A percentile compares a stretch with the other conserved stretches of the same genome.
These are phyloP conservation scores for Vararia minispora DNA, from an alignment of 768 basidiomycete genomes.

Conservation along the genomic window DNA sequence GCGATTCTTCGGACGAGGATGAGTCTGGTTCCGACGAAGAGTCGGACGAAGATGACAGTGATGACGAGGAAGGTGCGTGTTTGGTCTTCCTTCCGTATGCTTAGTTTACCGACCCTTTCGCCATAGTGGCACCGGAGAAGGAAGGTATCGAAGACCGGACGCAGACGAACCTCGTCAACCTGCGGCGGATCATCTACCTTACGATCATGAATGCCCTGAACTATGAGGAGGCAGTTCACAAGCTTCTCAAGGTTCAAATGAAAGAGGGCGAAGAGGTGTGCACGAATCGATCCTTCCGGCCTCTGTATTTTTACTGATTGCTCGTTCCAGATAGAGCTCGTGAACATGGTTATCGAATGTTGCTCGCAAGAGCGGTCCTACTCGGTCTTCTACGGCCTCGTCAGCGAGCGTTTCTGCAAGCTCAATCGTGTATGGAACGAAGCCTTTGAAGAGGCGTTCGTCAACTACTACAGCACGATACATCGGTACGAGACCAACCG, in stretches of 20 bases:
- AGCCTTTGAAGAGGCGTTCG: slow-evolving; percentile 77
- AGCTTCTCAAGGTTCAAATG: slow-evolving; percentile 86
- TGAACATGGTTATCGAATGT: slow-evolving; percentile 99
- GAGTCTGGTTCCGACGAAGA: slow-evolving; percentile 51
- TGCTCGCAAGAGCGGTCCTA: slow-evolving; percentile 99
- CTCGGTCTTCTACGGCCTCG: slow-evolving; percentile 91
- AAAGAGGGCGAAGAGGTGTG: slow-evolving; percentile 88
- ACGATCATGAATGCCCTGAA: slow-evolving; percentile 99
- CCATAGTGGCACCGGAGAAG: slow-evolving; percentile 58
- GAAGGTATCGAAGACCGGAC: slow-evolving; percentile 92
- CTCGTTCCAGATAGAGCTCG: slow-evolving; percentile 71
- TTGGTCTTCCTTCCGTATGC: neutral
- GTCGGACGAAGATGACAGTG: slow-evolving; percentile 51
- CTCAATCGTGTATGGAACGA: slow-evolving; percentile 94
- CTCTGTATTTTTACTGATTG: slow-evolving; percentile 1
- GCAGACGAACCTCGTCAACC: slow-evolving; percentile 90
- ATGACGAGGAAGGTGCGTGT: slow-evolving; percentile 35
- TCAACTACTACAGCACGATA: slow-evolving; percentile 87
- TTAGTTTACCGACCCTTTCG: slow-evolving; percentile 7
- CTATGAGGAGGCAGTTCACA: slow-evolving; percentile 98
- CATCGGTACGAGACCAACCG: slow-evolving; percentile 99
- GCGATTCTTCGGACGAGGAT: slow-evolving; percentile 73
- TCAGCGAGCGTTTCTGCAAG: slow-evolving; percentile 95
- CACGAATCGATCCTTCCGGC: slow-evolving; percentile 1
- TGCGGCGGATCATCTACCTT: slow-evolving; percentile 88